Base-by-base conservation (phyloP, 2,329 filamentous ascomycete genomes). In the Ascochyta pisi region DNA sequence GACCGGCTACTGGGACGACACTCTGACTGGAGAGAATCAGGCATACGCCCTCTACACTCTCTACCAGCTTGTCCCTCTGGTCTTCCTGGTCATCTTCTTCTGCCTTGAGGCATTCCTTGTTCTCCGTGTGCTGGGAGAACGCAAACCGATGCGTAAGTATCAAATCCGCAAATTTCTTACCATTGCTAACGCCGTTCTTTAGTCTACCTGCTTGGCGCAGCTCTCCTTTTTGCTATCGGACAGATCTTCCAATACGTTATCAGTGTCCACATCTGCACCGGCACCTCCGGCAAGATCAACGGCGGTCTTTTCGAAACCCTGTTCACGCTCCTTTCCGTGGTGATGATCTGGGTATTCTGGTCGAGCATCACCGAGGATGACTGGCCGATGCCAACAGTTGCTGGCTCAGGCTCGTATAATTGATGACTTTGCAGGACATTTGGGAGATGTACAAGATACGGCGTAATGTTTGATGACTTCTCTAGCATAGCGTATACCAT, bases 351-450 rank as follows among this genome's bases (percentile, higher is more conserved):
- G 93, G 77, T 91, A 54, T 99, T 99, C 82, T 99, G 95, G 95
- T 96, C 92, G 42, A 97, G 92, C 79, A 99, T 99, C 69, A 99
- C 95, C 15, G 95, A 99, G 78, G 95, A 99, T 70, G 94, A 97
- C 80, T 99, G 95, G 95, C 92, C 93, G 2, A 82, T 84, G 75
- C 81, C 83, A 16, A 70, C 73, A 7, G 70, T 75, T 7, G 67
- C 70, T 29, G 73, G 73, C 3, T 71, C 73, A 7, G 77, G 73
- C 60, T 70, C 74, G 27, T 79, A 79, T 63, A 74, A 73, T 57
- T 75, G 55, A 71, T 51, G 27, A 49, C 46, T 39, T 9, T 29
- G 27, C 6, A 41, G 26, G 37, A 62, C 46, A 54, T 58, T 46
- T 59, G 58, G 61, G 52, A 58, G 62, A 61, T 60, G 59, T 50